phyloP scores from a whole-genome alignment of 75 land plant species.

The Pinus taeda region DNA sequence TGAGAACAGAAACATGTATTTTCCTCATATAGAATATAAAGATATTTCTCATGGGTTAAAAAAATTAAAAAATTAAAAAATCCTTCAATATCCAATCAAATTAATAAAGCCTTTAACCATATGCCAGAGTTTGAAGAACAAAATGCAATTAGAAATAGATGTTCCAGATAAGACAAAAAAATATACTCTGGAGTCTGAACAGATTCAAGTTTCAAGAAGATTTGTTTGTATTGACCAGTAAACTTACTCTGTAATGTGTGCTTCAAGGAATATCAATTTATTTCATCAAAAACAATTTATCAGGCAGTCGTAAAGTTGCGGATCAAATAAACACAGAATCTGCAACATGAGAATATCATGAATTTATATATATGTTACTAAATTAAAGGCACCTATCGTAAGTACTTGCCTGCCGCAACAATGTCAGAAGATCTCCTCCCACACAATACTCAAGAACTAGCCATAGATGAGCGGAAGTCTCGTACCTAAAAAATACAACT shows the following conservation, averaged over 20 bases:
- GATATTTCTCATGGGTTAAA: too few relatives aligned
- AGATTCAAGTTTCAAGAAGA: not conserved
- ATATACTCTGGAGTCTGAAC: not conserved
- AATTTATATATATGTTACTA: not conserved
- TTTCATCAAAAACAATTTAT: not conserved
- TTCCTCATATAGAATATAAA: too few relatives aligned
- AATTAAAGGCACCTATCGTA: not conserved
- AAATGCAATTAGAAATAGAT: too few relatives aligned
- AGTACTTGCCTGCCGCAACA: slow-evolving; percentile 74
- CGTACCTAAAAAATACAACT: slow-evolving; percentile 64
- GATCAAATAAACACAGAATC: not conserved
- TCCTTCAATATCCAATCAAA: too few relatives aligned
- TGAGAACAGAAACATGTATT: too few relatives aligned
- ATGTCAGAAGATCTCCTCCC: slow-evolving; percentile 91
- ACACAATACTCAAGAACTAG: slow-evolving; percentile 97
- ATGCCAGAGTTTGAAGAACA: too few relatives aligned
- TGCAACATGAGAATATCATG: not conserved
- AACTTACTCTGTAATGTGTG: not conserved
- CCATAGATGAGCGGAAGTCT: slow-evolving; percentile 97
- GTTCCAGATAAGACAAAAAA: not conserved
- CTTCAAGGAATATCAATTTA: not conserved
- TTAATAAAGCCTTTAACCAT: too few relatives aligned
- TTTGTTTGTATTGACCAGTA: not conserved
- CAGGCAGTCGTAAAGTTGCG: not conserved
- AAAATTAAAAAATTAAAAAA: too few relatives aligned